phyloP scores from a whole-genome alignment of 495 filamentous ascomycete species.

The Penicillium verhagenii region DNA sequence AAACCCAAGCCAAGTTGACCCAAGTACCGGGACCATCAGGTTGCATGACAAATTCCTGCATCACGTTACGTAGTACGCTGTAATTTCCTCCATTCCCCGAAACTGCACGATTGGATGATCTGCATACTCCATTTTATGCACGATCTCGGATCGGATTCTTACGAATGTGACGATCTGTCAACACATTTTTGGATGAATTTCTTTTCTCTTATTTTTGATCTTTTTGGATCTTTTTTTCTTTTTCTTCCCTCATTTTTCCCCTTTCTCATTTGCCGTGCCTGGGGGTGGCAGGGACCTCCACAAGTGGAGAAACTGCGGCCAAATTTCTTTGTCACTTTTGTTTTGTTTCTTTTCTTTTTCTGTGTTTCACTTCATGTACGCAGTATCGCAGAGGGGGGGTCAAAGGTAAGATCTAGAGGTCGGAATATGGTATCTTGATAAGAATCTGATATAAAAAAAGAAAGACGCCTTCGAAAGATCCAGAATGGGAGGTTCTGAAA shows the following conservation, averaged over 20 bases:
- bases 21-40: slow-evolving; percentile 16
- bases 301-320: not conserved
- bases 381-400: no score
- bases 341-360: not conserved
- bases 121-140: slow-evolving; percentile 34
- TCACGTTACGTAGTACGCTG: slow-evolving; percentile 7
- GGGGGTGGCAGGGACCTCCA: not conserved
- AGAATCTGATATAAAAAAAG: no score
- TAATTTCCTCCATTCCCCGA: slow-evolving; percentile 15
- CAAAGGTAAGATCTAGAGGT: no score
- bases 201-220: not conserved
- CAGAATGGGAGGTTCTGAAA: no score
- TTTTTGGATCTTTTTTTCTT: not conserved
- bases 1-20: slow-evolving; percentile 3
- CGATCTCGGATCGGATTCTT: slow-evolving; percentile 28
- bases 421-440: no score
- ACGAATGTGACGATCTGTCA: slow-evolving; percentile 18
- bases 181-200: not conserved
- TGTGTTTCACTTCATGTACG: not conserved
- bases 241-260: not conserved
- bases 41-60: slow-evolving; percentile 26
- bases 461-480: not conserved
- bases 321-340: not conserved
- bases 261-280: not conserved
- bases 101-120: slow-evolving; percentile 30